Conservation (phyloP, 2,329 filamentous ascomycete genomes). For the Pseudogymnoascus sp. region DNA sequence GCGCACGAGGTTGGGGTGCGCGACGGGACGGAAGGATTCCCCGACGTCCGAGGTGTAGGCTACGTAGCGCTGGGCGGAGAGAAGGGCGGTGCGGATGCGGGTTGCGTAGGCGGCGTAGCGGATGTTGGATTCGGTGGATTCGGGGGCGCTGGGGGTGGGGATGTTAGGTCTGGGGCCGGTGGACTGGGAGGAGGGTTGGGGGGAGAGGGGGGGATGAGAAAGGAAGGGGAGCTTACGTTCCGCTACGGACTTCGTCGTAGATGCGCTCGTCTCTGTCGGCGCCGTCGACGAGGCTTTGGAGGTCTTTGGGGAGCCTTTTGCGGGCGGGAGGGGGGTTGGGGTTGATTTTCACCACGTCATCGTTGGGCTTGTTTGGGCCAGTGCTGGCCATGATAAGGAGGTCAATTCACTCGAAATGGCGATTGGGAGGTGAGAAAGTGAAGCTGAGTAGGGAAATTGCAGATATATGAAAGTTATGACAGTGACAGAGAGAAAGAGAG, state of each 20-base stretch:
- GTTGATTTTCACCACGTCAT: slow-evolving; percentile 17
- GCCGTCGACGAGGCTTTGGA: slow-evolving; percentile 52
- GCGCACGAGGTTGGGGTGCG: slow-evolving; percentile 74
- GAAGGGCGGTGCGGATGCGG: slow-evolving; percentile 75
- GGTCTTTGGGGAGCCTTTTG: slow-evolving; percentile 44
- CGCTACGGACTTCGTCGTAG: slow-evolving; percentile 69
- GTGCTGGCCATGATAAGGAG: background rate
- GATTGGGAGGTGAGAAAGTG: background rate
- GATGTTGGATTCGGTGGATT: slow-evolving; percentile 76
- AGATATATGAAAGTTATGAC: background rate
- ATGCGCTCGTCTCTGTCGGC: slow-evolving; percentile 60
- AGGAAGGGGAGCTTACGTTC: slow-evolving; percentile 52
- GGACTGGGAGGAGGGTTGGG: slow-evolving; percentile 4
- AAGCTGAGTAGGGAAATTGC: background rate
- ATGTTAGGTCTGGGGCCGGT: slow-evolving; percentile 13
- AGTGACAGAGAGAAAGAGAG: background rate
- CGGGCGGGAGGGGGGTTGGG: slow-evolving; percentile 32
- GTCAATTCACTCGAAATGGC: background rate
- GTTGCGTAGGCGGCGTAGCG: slow-evolving; percentile 91
- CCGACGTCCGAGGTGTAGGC: slow-evolving; percentile 96
- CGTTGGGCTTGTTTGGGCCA: slow-evolving; percentile 27
- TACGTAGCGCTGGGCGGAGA: slow-evolving; percentile 89
- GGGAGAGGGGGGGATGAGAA: slow-evolving; percentile 1
- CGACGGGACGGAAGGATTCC: slow-evolving; percentile 89
- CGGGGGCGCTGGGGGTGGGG: slow-evolving; percentile 47